phyloP scores from a whole-genome alignment of 2,329 filamentous ascomycete genomes.

The Pseudogymnoascus sp. region DNA sequence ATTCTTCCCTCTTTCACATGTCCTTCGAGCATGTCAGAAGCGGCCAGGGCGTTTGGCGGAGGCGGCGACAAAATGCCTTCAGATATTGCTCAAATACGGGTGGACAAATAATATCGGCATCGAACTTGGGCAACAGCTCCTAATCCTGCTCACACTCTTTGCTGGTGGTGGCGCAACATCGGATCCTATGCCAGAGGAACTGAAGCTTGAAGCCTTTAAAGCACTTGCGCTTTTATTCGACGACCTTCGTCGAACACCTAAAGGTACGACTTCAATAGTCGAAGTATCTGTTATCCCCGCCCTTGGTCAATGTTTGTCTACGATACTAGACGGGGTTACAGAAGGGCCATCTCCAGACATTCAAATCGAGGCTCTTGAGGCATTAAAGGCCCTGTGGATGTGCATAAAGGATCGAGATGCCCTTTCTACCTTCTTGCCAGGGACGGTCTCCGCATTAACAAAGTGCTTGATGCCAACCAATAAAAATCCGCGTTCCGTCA shows the following conservation, averaged over 20 bases:
- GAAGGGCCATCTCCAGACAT: constrained; percentile 59
- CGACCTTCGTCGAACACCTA: constrained; percentile 45
- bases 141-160: constrained; percentile 77
- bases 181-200: constrained; percentile 59
- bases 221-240: constrained; percentile 61
- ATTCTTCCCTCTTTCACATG: constrained; percentile 85
- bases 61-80: constrained; percentile 65
- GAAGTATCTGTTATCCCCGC: constrained; percentile 61
- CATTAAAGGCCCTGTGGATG: constrained; percentile 54
- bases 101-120: constrained; percentile 68
- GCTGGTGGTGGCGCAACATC: constrained; percentile 58
- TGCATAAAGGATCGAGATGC: constrained; percentile 66
- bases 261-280: constrained; percentile 42
- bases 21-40: constrained; percentile 68
- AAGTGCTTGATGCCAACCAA: constrained; percentile 63
- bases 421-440: constrained; percentile 78
- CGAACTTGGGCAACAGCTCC: constrained; percentile 71
- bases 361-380: constrained; percentile 61
- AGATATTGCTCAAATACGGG: constrained; percentile 65
- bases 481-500: constrained; percentile 50
- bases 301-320: constrained; percentile 73
- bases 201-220: constrained; percentile 61
- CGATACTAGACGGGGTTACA: constrained; percentile 67
- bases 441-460: constrained; percentile 73
- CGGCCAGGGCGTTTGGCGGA: constrained; percentile 69